Base-by-base conservation (phyloP, 371 early-diverging fungal species). In the Saksenaea oblongispora region DNA sequence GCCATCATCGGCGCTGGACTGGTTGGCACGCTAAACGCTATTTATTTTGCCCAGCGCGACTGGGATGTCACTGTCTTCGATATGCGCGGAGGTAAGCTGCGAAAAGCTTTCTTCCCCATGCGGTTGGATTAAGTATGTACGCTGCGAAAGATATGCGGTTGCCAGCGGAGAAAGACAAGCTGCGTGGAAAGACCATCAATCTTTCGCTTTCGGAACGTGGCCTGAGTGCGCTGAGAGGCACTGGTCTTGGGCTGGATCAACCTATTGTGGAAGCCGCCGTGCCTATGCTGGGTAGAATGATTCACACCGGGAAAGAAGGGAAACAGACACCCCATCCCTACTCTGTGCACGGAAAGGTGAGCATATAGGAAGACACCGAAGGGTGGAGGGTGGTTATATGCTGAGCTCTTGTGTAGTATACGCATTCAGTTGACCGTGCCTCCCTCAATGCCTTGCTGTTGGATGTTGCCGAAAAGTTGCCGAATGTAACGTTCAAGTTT, bases 261-360 rank as follows among this genome's bases (percentile, higher is more conserved):
- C 71, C 74, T 4, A 88, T 95, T 44, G 61, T 93, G 63, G 73
- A 84, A 17, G 82, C 84, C 1, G 87, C 89, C 27, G 86, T 97
- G 8, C 98, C 98, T 2, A 97, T 98, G 98, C 86, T 84, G 39
- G 97, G 95, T 0, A 83, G 98, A 47, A 95, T 96, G 96, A 87
- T 98, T 34, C 98, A 98, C 70, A 62, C 78, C 7, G 31, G 31
- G 1, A 66, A 78, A 10, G 78, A 87, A 35, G 95, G 95, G 2
- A 75, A 75, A 18, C 91, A 89, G 65, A 70, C 80, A 58, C 90
- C 90, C 57, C 95, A 95, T 78, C 79, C 88, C 5, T 98, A 98
- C 78, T 94, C 95, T 55, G 85, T 93, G 41, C 86, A 89, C 73
- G 94, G 92, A 56, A 87, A 95, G 88, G 93, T 92, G 10, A 34